Conservation (phyloP, 2,329 filamentous ascomycete genomes). For the Intubia oerlemansii region DNA sequence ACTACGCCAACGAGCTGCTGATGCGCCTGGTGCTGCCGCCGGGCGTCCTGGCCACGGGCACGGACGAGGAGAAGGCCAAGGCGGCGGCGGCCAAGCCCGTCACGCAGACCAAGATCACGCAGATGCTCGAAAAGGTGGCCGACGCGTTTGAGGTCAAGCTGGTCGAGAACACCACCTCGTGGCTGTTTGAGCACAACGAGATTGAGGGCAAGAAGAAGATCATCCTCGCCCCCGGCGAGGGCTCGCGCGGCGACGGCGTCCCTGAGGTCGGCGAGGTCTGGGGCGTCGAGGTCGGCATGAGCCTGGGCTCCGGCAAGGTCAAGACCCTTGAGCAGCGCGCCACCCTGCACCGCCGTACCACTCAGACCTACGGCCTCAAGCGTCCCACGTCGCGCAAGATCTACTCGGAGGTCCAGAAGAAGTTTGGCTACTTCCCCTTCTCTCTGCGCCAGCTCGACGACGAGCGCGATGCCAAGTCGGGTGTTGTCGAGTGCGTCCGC, state of each 20-base stretch:
- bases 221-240: constrained; percentile 66
- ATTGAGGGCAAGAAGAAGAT: constrained; percentile 99
- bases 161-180: constrained; percentile 95
- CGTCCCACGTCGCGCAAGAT: constrained; percentile 82
- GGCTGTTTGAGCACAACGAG: constrained; percentile 91
- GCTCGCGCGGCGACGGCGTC: constrained; percentile 72
- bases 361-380: constrained; percentile 82
- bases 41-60: constrained; percentile 61
- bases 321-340: constrained; percentile 76
- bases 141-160: constrained; percentile 81
- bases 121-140: constrained; percentile 74
- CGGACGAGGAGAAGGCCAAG: constrained; percentile 92
- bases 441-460: constrained; percentile 91
- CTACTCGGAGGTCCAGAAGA: constrained; percentile 87
- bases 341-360: constrained; percentile 83
- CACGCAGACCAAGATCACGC: constrained; percentile 70
- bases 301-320: constrained; percentile 79
- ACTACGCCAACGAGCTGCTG: constrained; percentile 92
- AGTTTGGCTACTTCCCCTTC: constrained; percentile 96
- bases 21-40: constrained; percentile 79
- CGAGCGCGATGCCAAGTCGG: constrained; percentile 86
- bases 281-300: constrained; percentile 93
- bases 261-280: constrained; percentile 86
- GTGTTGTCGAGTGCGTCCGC: constrained; percentile 89
- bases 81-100: constrained; percentile 62